Evolutionary conservation across 805 yeast genomes (phyloP), one percentile per base, ranked within the genome.

Genomic region (Cyberlindnera saturnus): DNA sequence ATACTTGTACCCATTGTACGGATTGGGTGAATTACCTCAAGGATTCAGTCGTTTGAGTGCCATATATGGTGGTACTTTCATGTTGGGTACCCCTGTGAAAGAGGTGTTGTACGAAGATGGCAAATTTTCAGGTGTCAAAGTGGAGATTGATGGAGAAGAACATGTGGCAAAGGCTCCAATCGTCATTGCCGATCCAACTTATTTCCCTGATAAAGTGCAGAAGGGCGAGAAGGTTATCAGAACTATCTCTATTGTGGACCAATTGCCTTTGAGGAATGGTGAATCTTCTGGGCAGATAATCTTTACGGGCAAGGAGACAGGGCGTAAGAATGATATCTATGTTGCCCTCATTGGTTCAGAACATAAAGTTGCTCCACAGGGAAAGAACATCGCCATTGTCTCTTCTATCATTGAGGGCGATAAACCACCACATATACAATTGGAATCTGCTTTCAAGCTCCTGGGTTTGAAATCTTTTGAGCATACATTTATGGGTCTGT

Each of bases 21-120:
- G 99, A 7, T 75, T 93, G 45, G 99, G 99, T 41, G 99, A 93
- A 66, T 74, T 93, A 47, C 99, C 99, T n/a, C 99, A 93, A 69
- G 99, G 97, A 8, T 93, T 93, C 70, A 97, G 98, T 10, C 78
- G 99, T 63, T 77, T 93, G 48, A 82, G 95, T 41, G 99, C 99
- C 20, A 91, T 93, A 52, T 89, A 93, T 61, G 99, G 99, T 51
- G 99, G 99, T 59, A 91, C 98, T 16, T 93, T 89, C 63, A 93
- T 93, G 99, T 77, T 93, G 60, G 96, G 89, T 62, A 91, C 96
- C 29, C 96, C 97, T 38, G 81, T 93, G 49, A 96, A 93, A 48
- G 96, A 91, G 67, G 75, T 90, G 16, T 72, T 86, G 40, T 90
- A 82, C 64, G 79, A 75, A 41, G 82, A 77, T 13, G 86, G 82